These are phyloP conservation scores for Coemansia biformis DNA, from an alignment of 192 early-diverging fungal species.

Conservation along the genomic window DNA sequence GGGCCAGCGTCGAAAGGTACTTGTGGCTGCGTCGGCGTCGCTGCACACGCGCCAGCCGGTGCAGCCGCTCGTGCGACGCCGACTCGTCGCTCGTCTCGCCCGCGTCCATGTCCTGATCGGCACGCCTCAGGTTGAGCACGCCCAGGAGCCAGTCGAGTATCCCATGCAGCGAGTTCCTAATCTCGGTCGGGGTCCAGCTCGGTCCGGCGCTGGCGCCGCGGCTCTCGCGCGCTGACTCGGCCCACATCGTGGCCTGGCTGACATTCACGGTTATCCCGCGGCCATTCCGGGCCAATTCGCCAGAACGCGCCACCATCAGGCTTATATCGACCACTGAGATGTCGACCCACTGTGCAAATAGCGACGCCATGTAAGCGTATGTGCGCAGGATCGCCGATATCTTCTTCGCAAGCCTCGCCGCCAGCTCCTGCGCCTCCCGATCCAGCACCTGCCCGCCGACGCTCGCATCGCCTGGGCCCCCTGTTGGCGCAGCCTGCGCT, in stretches of 20 bases:
- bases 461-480: background rate
- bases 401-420: constrained; percentile 32
- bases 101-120: background rate
- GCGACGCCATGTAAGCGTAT: constrained; percentile 42
- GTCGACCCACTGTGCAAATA: constrained; percentile 48
- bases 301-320: constrained; percentile 31
- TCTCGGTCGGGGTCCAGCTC: constrained; percentile 20
- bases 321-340: constrained; percentile 33
- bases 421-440: constrained; percentile 22
- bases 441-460: constrained; percentile 20
- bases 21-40: constrained; percentile 29
- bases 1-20: constrained; percentile 39
- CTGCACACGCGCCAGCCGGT: constrained; percentile 6
- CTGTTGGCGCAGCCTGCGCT: background rate
- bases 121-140: constrained; percentile 10
- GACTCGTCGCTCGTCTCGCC: background rate
- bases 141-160: constrained; percentile 28
- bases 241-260: constrained; percentile 35
- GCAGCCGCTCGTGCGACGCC: background rate
- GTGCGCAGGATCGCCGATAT: constrained; percentile 43
- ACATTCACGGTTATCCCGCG: constrained; percentile 43
- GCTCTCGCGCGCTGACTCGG: constrained; percentile 39
- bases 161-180: constrained; percentile 24
- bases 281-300: constrained; percentile 41
- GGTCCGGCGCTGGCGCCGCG: constrained; percentile 1